Base-by-base conservation (phyloP, 2,329 filamentous ascomycete genomes). In the Nemania diffusa region DNA sequence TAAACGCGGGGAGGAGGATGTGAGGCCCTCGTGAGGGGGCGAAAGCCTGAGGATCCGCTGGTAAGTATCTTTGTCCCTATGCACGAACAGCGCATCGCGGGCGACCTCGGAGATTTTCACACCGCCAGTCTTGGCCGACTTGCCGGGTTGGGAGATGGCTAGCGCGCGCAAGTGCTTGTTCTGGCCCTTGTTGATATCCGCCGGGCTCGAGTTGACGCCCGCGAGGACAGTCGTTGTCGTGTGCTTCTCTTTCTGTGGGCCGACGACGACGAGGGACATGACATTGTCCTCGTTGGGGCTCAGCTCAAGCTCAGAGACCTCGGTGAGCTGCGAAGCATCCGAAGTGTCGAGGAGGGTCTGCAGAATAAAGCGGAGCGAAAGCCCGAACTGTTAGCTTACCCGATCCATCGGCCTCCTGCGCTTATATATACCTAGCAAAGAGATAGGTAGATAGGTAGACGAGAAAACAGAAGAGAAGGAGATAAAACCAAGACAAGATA, bases 241-340 rank as follows among this genome's bases (percentile, higher is more conserved):
- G 1, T 64, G 46, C 73, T 85, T 89, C 57, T 82, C 83, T 79
- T 82, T 87, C 79, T 75, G 85, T 76, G 81, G 86, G 71, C 93
- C 89, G 59, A 91, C 88, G 52, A 91, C 88, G 48, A 90, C 93
- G 57, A 97, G 84, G 62, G 92, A 94, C 71, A 91, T 93, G 65
- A 97, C 92, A 64, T 92, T 97, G 80, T 98, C 95, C 81, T 97
- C 94, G 76, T 94, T 89, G 73, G 89, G 87, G 69, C 92, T 92
- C 56, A 97, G 88, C 66, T 93, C 89, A 75, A 95, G 84, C 73
- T 97, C 92, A 71, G 90, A 88, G 24, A 86, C 83, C 72, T 91
- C 83, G 69, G 89, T 85, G 57, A 93, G 82, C 55, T 90, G 87
- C 63, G 88, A 84, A 42, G 87, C 89, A 73, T 83, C 83, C 20